phyloP scores from a whole-genome alignment of 331 rosid genomes.

The Rhamnella rubrinervis region DNA sequence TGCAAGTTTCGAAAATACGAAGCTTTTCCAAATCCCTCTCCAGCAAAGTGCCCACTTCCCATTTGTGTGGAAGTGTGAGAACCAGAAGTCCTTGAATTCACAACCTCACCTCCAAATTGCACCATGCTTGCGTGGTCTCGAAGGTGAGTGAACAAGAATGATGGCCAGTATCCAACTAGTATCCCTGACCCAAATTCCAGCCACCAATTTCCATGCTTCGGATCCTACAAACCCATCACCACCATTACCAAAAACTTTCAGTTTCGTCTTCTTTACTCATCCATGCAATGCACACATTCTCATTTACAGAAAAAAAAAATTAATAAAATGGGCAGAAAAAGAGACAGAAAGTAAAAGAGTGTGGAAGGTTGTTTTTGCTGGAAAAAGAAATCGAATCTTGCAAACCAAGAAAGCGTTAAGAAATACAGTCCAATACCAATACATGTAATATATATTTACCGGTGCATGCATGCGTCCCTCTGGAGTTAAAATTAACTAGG shows the following conservation, averaged over 20 bases:
- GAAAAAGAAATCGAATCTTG: constrained; percentile 58
- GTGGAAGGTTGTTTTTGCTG: constrained; percentile 36
- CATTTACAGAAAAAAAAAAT: neutral
- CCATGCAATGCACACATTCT: neutral
- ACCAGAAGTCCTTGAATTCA: constrained; percentile 65
- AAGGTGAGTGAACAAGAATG: constrained; percentile 79
- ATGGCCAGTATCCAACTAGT: constrained; percentile 93
- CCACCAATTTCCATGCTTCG: constrained; percentile 99
- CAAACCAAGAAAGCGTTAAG: constrained; percentile 51
- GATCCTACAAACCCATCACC: constrained; percentile 54
- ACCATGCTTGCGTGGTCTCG: constrained; percentile 87
- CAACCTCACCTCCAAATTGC: constrained; percentile 91
- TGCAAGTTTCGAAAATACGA: constrained; percentile 85
- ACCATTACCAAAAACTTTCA: neutral
- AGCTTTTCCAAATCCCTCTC: constrained; percentile 90
- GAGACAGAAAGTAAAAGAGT: constrained; percentile 14
- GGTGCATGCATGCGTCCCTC: too few species aligned
- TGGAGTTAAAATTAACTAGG: constrained; percentile 2
- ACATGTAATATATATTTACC: too few species aligned
- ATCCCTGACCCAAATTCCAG: constrained; percentile 85
- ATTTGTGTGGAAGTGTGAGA: constrained; percentile 82
- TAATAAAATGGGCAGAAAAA: too few species aligned
- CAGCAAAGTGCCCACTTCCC: constrained; percentile 92
- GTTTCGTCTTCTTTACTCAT: constrained; percentile 10
- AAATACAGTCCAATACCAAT: constrained; percentile 36